Evolutionary conservation across 139 green algal genomes (phyloP).

Genomic region (Coccomyxa sp.): DNA sequence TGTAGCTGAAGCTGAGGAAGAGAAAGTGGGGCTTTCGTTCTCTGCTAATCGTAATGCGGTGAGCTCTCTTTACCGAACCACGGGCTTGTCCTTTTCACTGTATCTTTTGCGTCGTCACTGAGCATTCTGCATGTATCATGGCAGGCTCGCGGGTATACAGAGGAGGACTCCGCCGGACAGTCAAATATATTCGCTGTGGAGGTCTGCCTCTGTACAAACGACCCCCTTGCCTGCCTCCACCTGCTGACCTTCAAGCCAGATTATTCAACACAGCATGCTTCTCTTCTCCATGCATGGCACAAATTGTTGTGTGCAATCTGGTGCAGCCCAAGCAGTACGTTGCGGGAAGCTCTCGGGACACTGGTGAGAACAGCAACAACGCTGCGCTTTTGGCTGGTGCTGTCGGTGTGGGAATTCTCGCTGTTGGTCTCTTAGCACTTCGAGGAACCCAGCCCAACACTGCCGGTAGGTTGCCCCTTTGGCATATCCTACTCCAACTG

Average conservation of each 20-base stretch:
- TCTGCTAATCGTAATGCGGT: not conserved
- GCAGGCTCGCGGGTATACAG: slow-evolving; percentile 44
- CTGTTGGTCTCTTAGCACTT: not conserved
- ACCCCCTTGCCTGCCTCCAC: not conserved
- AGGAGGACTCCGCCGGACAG: slow-evolving; percentile 62
- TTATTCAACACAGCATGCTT: too few relatives aligned
- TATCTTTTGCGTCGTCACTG: not conserved
- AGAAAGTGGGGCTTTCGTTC: not conserved
- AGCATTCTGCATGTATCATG: not conserved
- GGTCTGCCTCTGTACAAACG: not conserved
- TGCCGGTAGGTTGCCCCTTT: too few relatives aligned
- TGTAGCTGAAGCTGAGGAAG: not conserved
- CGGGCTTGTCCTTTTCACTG: not conserved
- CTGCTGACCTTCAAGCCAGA: not conserved
- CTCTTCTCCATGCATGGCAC: not conserved
- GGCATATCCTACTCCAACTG: too few relatives aligned
- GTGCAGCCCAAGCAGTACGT: slow-evolving; percentile 3
- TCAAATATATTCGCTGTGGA: slow-evolving; percentile 62
- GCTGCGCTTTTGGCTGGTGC: not conserved
- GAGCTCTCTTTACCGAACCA: not conserved
- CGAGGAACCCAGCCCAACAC: too few relatives aligned
- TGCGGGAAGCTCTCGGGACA: not conserved
- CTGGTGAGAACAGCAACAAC: not conserved
- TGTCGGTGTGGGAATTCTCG: not conserved
- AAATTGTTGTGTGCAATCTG: too few relatives aligned